Percentiles rank a stretch among this genome's conserved stretches.
Conservation (phyloP, 139 green algal genomes). For the Coccomyxa sp. region DNA sequence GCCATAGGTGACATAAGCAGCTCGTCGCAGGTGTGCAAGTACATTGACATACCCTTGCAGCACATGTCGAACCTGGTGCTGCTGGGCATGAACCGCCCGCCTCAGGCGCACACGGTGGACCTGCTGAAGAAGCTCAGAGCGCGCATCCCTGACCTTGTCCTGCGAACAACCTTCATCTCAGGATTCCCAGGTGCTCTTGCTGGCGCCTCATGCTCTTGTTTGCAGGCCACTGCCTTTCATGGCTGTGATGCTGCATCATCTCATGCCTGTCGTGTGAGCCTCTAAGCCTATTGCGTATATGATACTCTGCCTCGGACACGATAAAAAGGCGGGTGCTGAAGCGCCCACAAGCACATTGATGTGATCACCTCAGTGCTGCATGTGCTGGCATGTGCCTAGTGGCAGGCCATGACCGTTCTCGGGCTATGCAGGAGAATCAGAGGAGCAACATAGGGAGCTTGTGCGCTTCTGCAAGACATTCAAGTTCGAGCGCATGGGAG, state of each 20-base stretch:
- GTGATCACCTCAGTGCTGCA: no score
- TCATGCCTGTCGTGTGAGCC: not conserved
- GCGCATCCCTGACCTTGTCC: constrained; percentile 69
- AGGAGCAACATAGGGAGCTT: constrained; percentile 72
- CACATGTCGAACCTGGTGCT: constrained; percentile 85
- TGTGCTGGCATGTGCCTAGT: not conserved
- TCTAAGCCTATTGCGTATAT: no score
- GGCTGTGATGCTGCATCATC: not conserved
- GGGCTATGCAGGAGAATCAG: constrained; percentile 53
- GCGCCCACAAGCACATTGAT: not conserved
- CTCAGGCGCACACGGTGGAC: constrained; percentile 51
- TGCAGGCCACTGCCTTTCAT: not conserved
- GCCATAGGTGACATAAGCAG: not conserved
- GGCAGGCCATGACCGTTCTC: not conserved
- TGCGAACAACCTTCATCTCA: constrained; percentile 89
- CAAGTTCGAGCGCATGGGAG: constrained; percentile 80
- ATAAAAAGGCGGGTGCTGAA: not conserved
- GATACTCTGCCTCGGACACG: no score
- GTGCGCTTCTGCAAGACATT: constrained; percentile 63
- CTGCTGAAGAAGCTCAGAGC: constrained; percentile 74
- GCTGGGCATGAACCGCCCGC: constrained; percentile 83
- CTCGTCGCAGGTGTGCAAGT: constrained; percentile 79
- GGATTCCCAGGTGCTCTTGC: constrained; percentile 62
- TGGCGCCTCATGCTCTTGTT: no score
- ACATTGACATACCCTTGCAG: constrained; percentile 95